A percentile compares a stretch with the other conserved stretches of the same genome.
Evolutionary conservation across 495 filamentous ascomycete species (phyloP).

Genomic region (Thozetella sp.): DNA sequence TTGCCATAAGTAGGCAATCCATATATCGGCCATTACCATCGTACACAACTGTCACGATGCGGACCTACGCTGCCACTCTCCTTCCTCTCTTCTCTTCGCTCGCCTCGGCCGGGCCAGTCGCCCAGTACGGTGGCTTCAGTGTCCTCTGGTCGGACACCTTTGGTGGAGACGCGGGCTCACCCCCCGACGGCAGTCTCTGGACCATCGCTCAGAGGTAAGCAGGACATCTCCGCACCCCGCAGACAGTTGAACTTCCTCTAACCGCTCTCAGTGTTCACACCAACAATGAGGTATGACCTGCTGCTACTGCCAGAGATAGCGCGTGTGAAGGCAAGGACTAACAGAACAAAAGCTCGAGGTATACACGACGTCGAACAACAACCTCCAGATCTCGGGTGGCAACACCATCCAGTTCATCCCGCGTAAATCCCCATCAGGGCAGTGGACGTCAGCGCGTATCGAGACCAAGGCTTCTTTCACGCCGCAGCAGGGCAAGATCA

Average conservation of each 20-base stretch:
- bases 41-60: not conserved
- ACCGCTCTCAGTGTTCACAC: constrained; percentile 26
- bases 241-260: not conserved
- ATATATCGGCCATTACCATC: not conserved
- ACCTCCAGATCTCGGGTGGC: constrained; percentile 48
- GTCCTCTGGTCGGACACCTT: constrained; percentile 29
- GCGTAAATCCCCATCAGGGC: constrained; percentile 28
- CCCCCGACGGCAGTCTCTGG: constrained; percentile 29
- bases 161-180: constrained; percentile 15
- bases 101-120: constrained; percentile 16
- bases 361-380: constrained; percentile 40
- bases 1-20: not conserved
- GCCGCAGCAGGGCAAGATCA: constrained; percentile 37
- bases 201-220: constrained; percentile 32
- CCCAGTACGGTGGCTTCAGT: constrained; percentile 21
- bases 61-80: constrained; percentile 3
- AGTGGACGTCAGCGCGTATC: constrained; percentile 53
- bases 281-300: constrained; percentile 41
- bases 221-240: not conserved
- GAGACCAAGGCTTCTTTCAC: constrained; percentile 42
- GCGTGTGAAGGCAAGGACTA: not conserved
- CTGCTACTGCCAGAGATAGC: not conserved
- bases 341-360: constrained; percentile 17
- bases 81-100: constrained; percentile 20
- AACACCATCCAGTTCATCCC: constrained; percentile 48